These are phyloP conservation scores for Bruguiera gymnorhiza DNA, from an alignment of 345 rosid genomes.

Conservation along the genomic window DNA sequence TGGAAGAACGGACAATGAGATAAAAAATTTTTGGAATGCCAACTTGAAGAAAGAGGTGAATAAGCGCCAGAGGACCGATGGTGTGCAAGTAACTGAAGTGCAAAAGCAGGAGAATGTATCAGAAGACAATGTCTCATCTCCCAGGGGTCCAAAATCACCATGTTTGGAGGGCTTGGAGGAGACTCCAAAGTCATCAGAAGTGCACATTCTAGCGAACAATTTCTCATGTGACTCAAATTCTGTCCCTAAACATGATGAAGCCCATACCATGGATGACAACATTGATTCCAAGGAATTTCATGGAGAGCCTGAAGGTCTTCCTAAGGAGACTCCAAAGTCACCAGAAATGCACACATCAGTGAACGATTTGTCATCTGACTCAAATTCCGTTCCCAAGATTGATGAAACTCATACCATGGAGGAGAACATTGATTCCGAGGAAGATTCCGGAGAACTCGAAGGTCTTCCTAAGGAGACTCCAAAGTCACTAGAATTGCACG, in stretches of 20 bases:
- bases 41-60: slow-evolving; percentile 35
- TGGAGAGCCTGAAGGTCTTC: neutral
- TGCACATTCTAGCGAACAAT: neutral
- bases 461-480: too few relatives aligned
- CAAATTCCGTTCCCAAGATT: neutral
- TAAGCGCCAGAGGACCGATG: neutral
- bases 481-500: neutral
- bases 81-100: slow-evolving; percentile 9
- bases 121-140: neutral
- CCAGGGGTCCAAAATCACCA: slow-evolving; percentile 1
- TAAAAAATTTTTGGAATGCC: slow-evolving; percentile 50
- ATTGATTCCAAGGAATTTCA: neutral
- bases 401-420: slow-evolving; percentile 1
- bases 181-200: neutral
- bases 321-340: too few relatives aligned
- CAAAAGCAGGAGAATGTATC: neutral
- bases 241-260: neutral
- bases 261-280: neutral
- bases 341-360: neutral
- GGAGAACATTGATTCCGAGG: neutral
- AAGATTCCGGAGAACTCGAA: neutral
- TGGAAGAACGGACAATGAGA: slow-evolving; percentile 53
- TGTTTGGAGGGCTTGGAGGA: neutral
- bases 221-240: slow-evolving; percentile 9
- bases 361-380: slow-evolving; percentile 4